These are phyloP conservation scores for Dryas octopetala DNA, from an alignment of 306 rosid genomes.

Conservation along the genomic window DNA sequence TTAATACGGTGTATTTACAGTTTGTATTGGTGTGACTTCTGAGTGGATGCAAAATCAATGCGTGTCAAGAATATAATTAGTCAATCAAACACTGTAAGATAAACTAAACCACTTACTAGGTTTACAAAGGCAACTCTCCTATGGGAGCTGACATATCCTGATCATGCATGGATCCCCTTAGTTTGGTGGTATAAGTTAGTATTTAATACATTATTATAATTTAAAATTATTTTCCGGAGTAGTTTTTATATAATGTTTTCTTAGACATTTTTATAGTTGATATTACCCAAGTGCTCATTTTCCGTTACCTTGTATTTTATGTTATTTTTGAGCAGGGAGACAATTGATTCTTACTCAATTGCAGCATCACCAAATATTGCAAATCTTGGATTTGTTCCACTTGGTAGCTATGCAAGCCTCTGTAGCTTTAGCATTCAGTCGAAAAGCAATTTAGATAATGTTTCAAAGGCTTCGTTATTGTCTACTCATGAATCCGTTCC, in stretches of 20 bases:
- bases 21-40: too few species aligned
- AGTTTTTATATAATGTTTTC: background rate
- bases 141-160: background rate
- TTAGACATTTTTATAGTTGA: background rate
- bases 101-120: too few species aligned
- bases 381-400: conserved; percentile 44
- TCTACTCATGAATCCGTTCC: conserved; percentile 36
- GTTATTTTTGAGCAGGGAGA: conserved; percentile 51
- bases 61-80: too few species aligned
- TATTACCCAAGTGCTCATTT: background rate
- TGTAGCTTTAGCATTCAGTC: conserved; percentile 26
- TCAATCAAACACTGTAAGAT: too few species aligned
- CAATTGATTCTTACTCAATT: conserved; percentile 71
- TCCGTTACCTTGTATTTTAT: background rate
- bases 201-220: background rate
- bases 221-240: background rate
- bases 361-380: conserved; percentile 67
- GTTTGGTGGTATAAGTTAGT: too few species aligned
- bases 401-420: conserved; percentile 45
- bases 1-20: too few species aligned
- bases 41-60: too few species aligned
- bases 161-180: too few species aligned
- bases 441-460: conserved; percentile 48
- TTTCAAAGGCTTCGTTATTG: conserved; percentile 51
- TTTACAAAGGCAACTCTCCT: too few species aligned